These are phyloP conservation scores for Ceratocystis alfenasii DNA, from an alignment of 2,329 filamentous ascomycete species.

Conservation along the genomic window DNA sequence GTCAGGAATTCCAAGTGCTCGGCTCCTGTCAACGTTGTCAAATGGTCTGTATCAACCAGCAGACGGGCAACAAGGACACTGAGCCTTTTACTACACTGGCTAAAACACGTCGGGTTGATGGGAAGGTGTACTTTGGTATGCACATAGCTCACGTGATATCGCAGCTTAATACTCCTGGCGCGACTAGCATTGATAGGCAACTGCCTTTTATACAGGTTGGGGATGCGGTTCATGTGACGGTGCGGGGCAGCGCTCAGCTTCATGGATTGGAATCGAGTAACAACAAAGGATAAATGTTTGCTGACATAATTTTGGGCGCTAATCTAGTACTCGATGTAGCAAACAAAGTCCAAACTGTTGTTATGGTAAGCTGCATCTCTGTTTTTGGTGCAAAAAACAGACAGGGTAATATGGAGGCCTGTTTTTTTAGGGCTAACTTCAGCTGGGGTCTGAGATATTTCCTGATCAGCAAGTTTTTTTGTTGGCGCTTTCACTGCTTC, in stretches of 20 bases:
- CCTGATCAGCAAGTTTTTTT: too few relatives aligned
- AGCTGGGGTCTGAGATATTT: too few relatives aligned
- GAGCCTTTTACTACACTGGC: constrained; percentile 83
- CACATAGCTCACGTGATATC: constrained; percentile 51
- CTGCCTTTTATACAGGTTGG: constrained; percentile 11
- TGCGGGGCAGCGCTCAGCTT: neutral
- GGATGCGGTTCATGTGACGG: constrained; percentile 11
- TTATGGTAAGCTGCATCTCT: too few relatives aligned
- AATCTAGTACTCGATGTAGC: too few relatives aligned
- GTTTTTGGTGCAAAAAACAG: too few relatives aligned
- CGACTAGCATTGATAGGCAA: neutral
- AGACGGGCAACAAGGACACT: constrained; percentile 61
- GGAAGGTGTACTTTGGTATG: constrained; percentile 80
- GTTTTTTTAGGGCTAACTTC: too few relatives aligned
- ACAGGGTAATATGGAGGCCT: too few relatives aligned
- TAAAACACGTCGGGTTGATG: constrained; percentile 71
- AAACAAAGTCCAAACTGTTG: too few relatives aligned
- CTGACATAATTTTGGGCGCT: neutral
- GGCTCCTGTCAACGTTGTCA: constrained; percentile 82
- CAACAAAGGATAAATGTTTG: neutral
- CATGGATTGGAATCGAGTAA: neutral
- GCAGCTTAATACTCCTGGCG: neutral
- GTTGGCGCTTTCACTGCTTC: too few relatives aligned
- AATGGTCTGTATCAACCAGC: constrained; percentile 91
- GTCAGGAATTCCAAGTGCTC: constrained; percentile 55